phyloP scores from a whole-genome alignment of 1,284 basidiomycete species.

The Ustilago crameri region DNA sequence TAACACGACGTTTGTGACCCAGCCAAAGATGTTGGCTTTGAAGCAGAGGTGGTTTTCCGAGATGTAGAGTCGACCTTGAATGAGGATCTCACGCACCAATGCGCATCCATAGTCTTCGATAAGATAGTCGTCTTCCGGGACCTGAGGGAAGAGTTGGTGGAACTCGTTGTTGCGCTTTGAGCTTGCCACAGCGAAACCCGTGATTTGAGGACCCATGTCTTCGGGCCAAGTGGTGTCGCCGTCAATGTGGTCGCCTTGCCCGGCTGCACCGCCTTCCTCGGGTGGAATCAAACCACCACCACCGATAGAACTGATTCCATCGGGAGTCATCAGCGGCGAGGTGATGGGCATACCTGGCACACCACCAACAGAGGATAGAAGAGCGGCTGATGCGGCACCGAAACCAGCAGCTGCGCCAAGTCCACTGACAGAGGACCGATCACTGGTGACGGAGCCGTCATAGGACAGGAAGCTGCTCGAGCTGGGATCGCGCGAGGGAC shows the following conservation, averaged over 20 bases:
- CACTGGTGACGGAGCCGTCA: slow-evolving; percentile 47
- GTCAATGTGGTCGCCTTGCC: slow-evolving; percentile 46
- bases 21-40: slow-evolving; percentile 98
- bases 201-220: slow-evolving; percentile 60
- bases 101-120: slow-evolving; percentile 99
- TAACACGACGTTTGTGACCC: slow-evolving; percentile 92
- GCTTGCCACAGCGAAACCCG: slow-evolving; percentile 94
- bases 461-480: slow-evolving; percentile 42
- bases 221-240: slow-evolving; percentile 46
- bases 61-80: slow-evolving; percentile 94
- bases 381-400: slow-evolving; percentile 47
- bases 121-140: slow-evolving; percentile 95
- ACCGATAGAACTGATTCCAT: slow-evolving; percentile 30
- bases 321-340: slow-evolving; percentile 44
- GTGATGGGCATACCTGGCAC: slow-evolving; percentile 38
- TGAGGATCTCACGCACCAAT: slow-evolving; percentile 91
- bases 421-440: slow-evolving; percentile 46
- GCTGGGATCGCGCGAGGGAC: slow-evolving; percentile 34
- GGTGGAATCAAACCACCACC: slow-evolving; percentile 32
- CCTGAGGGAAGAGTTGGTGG: slow-evolving; percentile 83
- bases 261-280: slow-evolving; percentile 30
- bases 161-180: slow-evolving; percentile 95
- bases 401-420: slow-evolving; percentile 60
- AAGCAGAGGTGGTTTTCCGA: slow-evolving; percentile 99
- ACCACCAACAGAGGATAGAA: slow-evolving; percentile 47